These are phyloP conservation scores for Pyricularia pennisetigena DNA, from an alignment of 2,329 filamentous ascomycete genomes.

Conservation along the genomic window DNA sequence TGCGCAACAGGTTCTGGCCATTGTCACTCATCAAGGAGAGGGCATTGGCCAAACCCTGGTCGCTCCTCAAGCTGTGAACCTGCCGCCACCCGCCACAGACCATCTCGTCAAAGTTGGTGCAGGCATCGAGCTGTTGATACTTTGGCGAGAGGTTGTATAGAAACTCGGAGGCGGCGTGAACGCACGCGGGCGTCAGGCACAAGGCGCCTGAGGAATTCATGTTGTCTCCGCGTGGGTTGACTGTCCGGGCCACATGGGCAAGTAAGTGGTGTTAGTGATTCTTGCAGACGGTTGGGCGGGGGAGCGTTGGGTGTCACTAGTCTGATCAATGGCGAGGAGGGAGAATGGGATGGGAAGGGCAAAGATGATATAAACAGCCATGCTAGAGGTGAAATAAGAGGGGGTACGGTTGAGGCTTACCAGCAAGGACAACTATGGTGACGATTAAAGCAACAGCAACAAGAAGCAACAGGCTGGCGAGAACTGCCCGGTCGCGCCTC, in stretches of 20 bases:
- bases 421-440: conserved; percentile 5
- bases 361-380: background rate
- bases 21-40: conserved; percentile 52
- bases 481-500: background rate
- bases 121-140: conserved; percentile 55
- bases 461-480: background rate
- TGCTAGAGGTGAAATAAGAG: background rate
- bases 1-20: conserved; percentile 46
- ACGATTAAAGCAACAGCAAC: conserved; percentile 9
- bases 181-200: conserved; percentile 50
- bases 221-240: background rate
- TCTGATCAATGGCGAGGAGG: background rate
- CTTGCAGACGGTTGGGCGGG: background rate
- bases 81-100: conserved; percentile 59
- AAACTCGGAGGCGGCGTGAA: conserved; percentile 53
- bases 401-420: background rate
- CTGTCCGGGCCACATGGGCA: background rate
- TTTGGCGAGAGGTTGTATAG: conserved; percentile 50
- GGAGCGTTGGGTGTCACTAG: background rate
- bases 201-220: conserved; percentile 15
- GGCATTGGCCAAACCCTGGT: conserved; percentile 52
- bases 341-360: background rate
- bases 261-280: background rate
- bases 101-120: conserved; percentile 57
- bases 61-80: conserved; percentile 53